Evolutionary conservation across 2,329 filamentous ascomycete species (phyloP), one percentile per base, ranked within the genome.

Genomic region (Monosporascus sp.): DNA sequence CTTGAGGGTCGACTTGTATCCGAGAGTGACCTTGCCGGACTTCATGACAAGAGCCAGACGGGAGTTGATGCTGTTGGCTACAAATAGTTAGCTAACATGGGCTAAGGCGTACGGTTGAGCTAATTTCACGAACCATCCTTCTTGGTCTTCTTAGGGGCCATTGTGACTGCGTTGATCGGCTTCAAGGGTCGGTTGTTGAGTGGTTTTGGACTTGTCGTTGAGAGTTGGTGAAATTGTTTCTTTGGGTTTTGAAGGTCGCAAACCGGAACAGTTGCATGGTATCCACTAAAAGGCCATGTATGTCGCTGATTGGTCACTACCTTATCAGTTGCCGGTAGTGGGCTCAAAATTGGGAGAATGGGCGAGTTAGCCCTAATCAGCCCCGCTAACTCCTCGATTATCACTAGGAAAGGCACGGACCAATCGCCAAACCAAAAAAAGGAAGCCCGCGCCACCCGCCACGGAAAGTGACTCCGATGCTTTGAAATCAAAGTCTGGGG

Each of bases 1-100:
- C 88, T 97, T 96, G 72, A 94, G 72, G 83, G 74, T 93, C 60
- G 85, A 89, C 79, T 93, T 92, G 84, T 93, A 93, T 70, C 91
- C 91, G 63, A 96, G 84, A 62, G 85, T 91, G 81, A 96, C 91
- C 83, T 89, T 88, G 69, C 84, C 82, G 61, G 76, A 80, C 77
- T 84, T 84, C 78, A 84, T 81, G 60, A 84, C 61, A 56, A 75
- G 69, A 55, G 73, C 72, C 50, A 76, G 65, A 55, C 72, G 68
- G 61, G 71, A 73, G 72, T 72, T 74, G 68, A 77, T 88, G 77
- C 79, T 85, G 80, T 91, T 88, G 71, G 88, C 31, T 31, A 31
- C 9, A 11, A 31, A 31, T 11, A 11, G 27, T 31, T 31, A 31
- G 27, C 27, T 11, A 11, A 11, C 27, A 11, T 31, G 9, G 27